phyloP scores from a whole-genome alignment of 1,284 basidiomycete species.

The Malassezia arunalokei region DNA sequence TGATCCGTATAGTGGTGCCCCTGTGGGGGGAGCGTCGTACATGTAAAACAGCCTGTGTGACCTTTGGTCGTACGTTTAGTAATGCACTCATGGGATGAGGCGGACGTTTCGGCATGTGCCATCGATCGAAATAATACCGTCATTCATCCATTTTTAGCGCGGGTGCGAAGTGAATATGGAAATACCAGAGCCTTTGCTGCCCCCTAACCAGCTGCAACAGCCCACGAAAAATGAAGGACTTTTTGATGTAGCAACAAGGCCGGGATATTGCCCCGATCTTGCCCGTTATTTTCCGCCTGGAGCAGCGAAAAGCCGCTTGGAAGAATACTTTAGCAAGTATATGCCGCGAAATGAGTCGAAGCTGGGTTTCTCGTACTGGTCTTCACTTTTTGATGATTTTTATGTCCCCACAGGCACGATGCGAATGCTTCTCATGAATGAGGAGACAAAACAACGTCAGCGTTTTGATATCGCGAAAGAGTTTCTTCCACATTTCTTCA shows the following conservation, averaged over 20 bases:
- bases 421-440: neutral
- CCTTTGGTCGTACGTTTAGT: too few relatives aligned
- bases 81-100: too few relatives aligned
- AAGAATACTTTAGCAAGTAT: neutral
- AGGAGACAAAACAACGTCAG: slow-evolving; percentile 2
- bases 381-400: neutral
- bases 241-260: neutral
- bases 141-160: too few relatives aligned
- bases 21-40: neutral
- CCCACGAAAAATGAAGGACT: neutral
- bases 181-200: too few relatives aligned
- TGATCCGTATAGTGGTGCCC: slow-evolving; percentile 1
- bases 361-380: neutral
- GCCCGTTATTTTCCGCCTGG: neutral
- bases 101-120: too few relatives aligned
- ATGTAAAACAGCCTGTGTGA: neutral
- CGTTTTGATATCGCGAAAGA: slow-evolving; percentile 4
- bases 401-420: neutral
- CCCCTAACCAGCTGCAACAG: too few relatives aligned
- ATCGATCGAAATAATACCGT: too few relatives aligned
- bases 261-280: neutral
- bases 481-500: slow-evolving; percentile 9
- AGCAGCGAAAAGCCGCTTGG: neutral
- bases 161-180: too few relatives aligned
- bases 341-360: neutral